Evolutionary conservation across 2,329 filamentous ascomycete genomes (phyloP), one percentile per base, ranked within the genome.

Genomic region (Parasarocladium wereldwijsianum): DNA sequence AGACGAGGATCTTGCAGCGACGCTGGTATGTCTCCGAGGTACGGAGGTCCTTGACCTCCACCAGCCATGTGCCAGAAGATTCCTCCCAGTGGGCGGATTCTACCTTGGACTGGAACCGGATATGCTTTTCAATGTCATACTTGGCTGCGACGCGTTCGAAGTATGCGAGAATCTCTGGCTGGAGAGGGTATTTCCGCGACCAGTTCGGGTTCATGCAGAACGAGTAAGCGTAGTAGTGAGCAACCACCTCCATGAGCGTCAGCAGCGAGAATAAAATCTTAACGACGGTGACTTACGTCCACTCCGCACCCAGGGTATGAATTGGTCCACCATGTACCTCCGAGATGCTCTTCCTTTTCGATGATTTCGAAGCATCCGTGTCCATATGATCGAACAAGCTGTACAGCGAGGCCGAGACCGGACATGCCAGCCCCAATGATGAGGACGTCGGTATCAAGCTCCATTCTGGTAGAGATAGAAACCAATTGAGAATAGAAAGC

Each of bases 361-460:
- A 32, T 20, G 8, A 32, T 37, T 8, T 40, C 36, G 15, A 47
- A 47, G 11, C 34, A 40, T 13, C 39, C 34, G 3, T 34, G 38
- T 3, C 33, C 25, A 3, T 39, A 34, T 3, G 43, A 29, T 1
- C 36, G 32, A 2, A 46, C 23, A 2, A 46, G 18, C 10, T 45
- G 42, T 2, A 47, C 28, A 3, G 37, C 43, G 5, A 46, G 32
- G 1, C 39, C 40, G 16, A 47, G 36, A 1, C 45, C 45, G 2
- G 42, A 46, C 39, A 47, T 47, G 11, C 45, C 45, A 3, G 38
- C 40, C 6, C 43, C 45, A 7, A 47, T 46, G 11, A 47, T 43
- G 7, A 47, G 34, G n/a, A 44, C 34, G 10, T 43, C 43, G 8
- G 36, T 35, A 17, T 40, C 36, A 12, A 33, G 9, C 26, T 29